Percentiles rank a stretch among this genome's conserved stretches.
These are phyloP conservation scores for Penicillium angulare DNA, from an alignment of 495 filamentous ascomycete genomes.

Conservation along the genomic window DNA sequence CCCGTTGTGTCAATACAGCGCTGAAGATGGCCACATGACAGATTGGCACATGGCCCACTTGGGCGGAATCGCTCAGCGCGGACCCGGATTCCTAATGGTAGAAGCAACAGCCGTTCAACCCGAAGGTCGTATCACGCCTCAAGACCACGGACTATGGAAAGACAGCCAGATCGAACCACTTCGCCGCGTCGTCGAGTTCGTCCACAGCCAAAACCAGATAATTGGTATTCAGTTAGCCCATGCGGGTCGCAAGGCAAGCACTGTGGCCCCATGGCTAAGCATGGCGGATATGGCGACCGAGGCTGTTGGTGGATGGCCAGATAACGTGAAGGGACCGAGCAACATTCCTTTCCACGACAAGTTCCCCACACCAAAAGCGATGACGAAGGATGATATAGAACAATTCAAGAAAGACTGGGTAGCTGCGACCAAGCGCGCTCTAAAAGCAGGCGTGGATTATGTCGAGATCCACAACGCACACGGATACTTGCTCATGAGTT, in stretches of 20 bases:
- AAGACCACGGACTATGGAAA: conserved; percentile 67
- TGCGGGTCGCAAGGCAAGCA: conserved; percentile 71
- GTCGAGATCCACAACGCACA: conserved; percentile 58
- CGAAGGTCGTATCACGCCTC: conserved; percentile 68
- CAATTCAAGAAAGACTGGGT: conserved; percentile 56
- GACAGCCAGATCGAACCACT: conserved; percentile 64
- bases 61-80: conserved; percentile 56
- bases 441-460: conserved; percentile 57
- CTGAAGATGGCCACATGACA: conserved; percentile 56
- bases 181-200: conserved; percentile 60
- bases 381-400: conserved; percentile 57
- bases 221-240: conserved; percentile 69
- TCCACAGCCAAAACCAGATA: conserved; percentile 61
- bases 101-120: conserved; percentile 67
- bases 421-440: conserved; percentile 51
- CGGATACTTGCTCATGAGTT: conserved; percentile 64
- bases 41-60: conserved; percentile 57
- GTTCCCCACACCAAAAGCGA: conserved; percentile 48
- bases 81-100: conserved; percentile 61
- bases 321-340: conserved; percentile 53
- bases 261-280: conserved; percentile 64
- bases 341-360: conserved; percentile 51
- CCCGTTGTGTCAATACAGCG: conserved; percentile 66
- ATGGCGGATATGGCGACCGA: conserved; percentile 43
- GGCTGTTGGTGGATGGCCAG: conserved; percentile 60